Evolutionary conservation across 73 alveolate species (phyloP), one percentile per base, ranked within the genome.

Genomic region (Blepharisma japonicum): DNA sequence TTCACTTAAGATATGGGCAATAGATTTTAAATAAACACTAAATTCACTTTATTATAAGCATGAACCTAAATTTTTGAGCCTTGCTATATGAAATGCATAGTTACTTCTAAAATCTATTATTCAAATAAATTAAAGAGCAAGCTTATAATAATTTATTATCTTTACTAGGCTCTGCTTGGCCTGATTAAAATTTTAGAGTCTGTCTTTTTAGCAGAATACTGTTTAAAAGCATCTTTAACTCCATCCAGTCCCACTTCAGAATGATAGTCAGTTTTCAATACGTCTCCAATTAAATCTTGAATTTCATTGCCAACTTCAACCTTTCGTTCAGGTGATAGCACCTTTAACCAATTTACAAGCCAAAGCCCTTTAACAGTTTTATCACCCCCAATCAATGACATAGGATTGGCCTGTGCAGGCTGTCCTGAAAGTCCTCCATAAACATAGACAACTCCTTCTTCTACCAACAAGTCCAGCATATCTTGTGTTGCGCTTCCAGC

Each of bases 391-490:
- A 89, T 89, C 46, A 89, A 39, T 1, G 68, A 14, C 20, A 78
- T 18, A 6, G 89, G 82, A 70, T 55, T 76, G 66, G 86, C 54
- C 32, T 77, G 55, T 0, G 79, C n/a, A n/a, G 77, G 77, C 38
- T 77, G 46, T 39, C 79, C 90, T 9, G 89, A 76, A 9, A 89
- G 84, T 14, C 46, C 14, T 27, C 96, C 96, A 81, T 89, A 89
- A 9, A 79, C 27, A 39, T 81, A 47, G 42, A 77, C 68, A 11
- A 77, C 72, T 4, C 89, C 66, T 6, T 55, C 71, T 14, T 71
- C 70, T 9, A 78, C 66, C 68, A 89, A 38, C 3, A 66, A 50
- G 27, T 88, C 77, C 6, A 72, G 9, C 5, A 89, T 47, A 18
- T 77, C 46, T 5, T 85, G 87, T 4, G 87, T 74, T 50, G 66